Conservation (phyloP, 2,329 filamentous ascomycete species). For the Amauroascus niger region DNA sequence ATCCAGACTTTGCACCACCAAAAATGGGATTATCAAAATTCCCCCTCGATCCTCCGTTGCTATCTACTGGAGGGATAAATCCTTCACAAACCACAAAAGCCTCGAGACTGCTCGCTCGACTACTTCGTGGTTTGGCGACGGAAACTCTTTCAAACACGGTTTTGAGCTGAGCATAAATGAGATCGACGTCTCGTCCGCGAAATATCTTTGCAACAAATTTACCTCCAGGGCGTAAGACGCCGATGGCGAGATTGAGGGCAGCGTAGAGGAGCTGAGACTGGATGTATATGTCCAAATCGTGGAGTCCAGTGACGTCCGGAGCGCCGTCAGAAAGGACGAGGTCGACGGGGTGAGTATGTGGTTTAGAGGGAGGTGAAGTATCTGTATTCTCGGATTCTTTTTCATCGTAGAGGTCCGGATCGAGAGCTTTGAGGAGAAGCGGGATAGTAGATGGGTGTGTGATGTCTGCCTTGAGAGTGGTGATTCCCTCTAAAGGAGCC, state of each 20-base stretch:
- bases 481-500: slow-evolving; percentile 84
- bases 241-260: slow-evolving; percentile 83
- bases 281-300: slow-evolving; percentile 96
- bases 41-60: slow-evolving; percentile 15
- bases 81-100: slow-evolving; percentile 93
- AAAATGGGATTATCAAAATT: slow-evolving; percentile 33
- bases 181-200: slow-evolving; percentile 84
- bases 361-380: slow-evolving; percentile 26
- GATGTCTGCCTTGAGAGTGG: slow-evolving; percentile 86
- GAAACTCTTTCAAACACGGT: slow-evolving; percentile 79
- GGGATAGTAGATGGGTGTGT: slow-evolving; percentile 94
- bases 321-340: slow-evolving; percentile 92
- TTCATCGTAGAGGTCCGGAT: slow-evolving; percentile 54
- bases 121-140: slow-evolving; percentile 88
- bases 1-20: slow-evolving; percentile 30
- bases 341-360: slow-evolving; percentile 69
- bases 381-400: slow-evolving; percentile 30
- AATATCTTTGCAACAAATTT: slow-evolving; percentile 99
- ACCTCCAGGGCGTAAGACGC: slow-evolving; percentile 82
- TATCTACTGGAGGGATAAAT: slow-evolving; percentile 53
- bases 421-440: slow-evolving; percentile 72
- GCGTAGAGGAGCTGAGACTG: slow-evolving; percentile 93
- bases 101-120: slow-evolving; percentile 90
- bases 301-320: slow-evolving; percentile 89
- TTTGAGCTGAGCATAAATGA: slow-evolving; percentile 87